Conservation (phyloP, 768 basidiomycete species). For the Tulasnella sp. region DNA sequence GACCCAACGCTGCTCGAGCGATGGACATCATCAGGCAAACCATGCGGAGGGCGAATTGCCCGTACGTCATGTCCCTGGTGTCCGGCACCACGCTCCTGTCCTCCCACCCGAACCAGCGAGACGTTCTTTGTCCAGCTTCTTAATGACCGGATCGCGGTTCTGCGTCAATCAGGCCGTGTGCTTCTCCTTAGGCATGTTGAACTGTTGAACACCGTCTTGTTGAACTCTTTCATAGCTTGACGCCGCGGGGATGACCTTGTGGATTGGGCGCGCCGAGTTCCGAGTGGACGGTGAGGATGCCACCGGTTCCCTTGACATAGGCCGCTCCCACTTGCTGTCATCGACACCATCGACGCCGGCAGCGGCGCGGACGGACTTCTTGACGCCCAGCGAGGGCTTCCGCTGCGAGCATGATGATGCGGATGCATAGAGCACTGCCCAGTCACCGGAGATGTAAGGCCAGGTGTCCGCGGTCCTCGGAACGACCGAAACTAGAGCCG, state of each 20-base stretch:
- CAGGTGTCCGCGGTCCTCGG: too few relatives aligned
- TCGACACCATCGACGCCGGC: slow-evolving; percentile 88
- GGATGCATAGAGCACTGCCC: slow-evolving; percentile 91
- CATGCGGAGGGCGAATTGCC: slow-evolving; percentile 87
- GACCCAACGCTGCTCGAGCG: slow-evolving; percentile 85
- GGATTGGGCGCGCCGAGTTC: slow-evolving; percentile 97
- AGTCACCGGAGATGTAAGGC: too few relatives aligned
- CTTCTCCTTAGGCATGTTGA: slow-evolving; percentile 93
- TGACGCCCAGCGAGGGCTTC: slow-evolving; percentile 90
- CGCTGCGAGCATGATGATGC: slow-evolving; percentile 97
- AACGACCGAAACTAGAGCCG: too few relatives aligned
- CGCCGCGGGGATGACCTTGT: slow-evolving; percentile 95
- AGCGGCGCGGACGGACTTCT: slow-evolving; percentile 91
- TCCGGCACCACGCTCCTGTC: slow-evolving; percentile 90
- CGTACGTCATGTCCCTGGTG: slow-evolving; percentile 99
- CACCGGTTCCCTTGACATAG: slow-evolving; percentile 94
- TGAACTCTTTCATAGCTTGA: slow-evolving; percentile 96
- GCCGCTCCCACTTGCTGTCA: slow-evolving; percentile 49
- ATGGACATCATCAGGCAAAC: slow-evolving; percentile 93
- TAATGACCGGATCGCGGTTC: slow-evolving; percentile 57
- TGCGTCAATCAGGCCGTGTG: slow-evolving; percentile 77
- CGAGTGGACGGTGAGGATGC: slow-evolving; percentile 95
- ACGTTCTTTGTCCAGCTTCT: slow-evolving; percentile 89
- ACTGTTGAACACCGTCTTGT: slow-evolving; percentile 93
- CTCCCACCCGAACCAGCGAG: slow-evolving; percentile 96